Evolutionary conservation across 768 basidiomycete species (phyloP).

Genomic region (Pulveroboletus sp.): DNA sequence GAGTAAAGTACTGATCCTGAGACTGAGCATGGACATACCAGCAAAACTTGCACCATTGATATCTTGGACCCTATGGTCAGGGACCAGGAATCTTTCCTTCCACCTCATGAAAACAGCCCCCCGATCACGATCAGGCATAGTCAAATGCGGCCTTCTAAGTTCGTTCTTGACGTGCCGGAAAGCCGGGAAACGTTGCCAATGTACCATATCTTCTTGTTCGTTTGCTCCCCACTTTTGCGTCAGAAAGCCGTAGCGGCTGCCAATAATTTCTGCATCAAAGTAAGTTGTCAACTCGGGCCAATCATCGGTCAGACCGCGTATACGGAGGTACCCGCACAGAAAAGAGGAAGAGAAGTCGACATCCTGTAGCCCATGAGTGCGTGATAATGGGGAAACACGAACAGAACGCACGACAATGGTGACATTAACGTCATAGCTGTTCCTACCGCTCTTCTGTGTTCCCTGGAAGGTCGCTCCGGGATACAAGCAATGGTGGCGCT

Average conservation of each 20-base stretch:
- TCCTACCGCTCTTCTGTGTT: slow-evolving; percentile 90
- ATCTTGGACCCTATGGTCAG: slow-evolving; percentile 88
- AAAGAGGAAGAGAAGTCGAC: slow-evolving; percentile 84
- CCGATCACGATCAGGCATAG: slow-evolving; percentile 70
- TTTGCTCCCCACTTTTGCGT: slow-evolving; percentile 89
- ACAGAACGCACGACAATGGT: slow-evolving; percentile 73
- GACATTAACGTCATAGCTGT: slow-evolving; percentile 91
- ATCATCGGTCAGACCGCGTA: slow-evolving; percentile 87
- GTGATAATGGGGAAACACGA: slow-evolving; percentile 1
- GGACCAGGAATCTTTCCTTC: slow-evolving; percentile 97
- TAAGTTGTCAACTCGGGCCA: slow-evolving; percentile 96
- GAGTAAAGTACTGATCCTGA: neutral
- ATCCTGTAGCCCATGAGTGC: slow-evolving; percentile 47
- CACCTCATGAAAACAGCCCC: slow-evolving; percentile 92
- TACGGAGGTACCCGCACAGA: slow-evolving; percentile 88
- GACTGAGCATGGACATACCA: slow-evolving; percentile 45
- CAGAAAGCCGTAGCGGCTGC: slow-evolving; percentile 83
- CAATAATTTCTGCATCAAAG: slow-evolving; percentile 96
- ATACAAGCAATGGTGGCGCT: slow-evolving; percentile 74
- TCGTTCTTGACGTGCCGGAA: slow-evolving; percentile 80
- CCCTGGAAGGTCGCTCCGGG: slow-evolving; percentile 87
- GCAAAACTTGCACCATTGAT: slow-evolving; percentile 95
- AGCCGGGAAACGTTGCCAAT: slow-evolving; percentile 92
- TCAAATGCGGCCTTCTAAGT: slow-evolving; percentile 70
- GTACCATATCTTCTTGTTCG: slow-evolving; percentile 87